Conservation (phyloP, 257 asterid species). For the Apocynum venetum region DNA sequence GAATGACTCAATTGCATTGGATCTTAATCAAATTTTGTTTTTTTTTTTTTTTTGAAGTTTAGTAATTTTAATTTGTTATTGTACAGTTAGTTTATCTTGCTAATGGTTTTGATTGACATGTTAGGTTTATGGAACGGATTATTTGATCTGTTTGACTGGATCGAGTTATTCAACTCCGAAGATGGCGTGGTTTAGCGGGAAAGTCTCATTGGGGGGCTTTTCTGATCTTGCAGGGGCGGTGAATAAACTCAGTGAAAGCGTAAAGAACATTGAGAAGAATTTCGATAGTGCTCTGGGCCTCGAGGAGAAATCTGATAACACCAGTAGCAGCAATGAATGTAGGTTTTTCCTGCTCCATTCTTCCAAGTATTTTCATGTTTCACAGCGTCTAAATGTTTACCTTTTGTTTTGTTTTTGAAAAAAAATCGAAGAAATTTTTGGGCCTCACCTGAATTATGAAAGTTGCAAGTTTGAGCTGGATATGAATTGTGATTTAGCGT, state of each 20-base stretch:
- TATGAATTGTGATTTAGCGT: background rate
- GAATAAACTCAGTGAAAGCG: constrained; percentile 94
- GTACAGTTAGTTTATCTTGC: constrained; percentile 3
- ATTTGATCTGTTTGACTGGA: constrained; percentile 14
- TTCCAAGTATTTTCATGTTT: background rate
- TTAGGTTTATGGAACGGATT: constrained; percentile 24
- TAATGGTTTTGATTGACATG: constrained; percentile 8
- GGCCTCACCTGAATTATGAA: background rate
- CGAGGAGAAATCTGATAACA: constrained; percentile 63
- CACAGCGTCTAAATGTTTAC: background rate
- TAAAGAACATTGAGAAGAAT: constrained; percentile 91
- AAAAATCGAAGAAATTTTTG: background rate
- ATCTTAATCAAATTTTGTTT: background rate
- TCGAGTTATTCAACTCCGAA: constrained; percentile 12
- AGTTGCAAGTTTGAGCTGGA: background rate
- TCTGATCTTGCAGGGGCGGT: constrained; percentile 94
- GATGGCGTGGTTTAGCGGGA: constrained; percentile 95
- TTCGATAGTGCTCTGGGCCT: constrained; percentile 95
- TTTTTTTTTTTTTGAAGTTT: background rate
- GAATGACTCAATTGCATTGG: constrained; percentile 1
- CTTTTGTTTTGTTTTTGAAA: background rate
- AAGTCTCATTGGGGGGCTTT: constrained; percentile 70
- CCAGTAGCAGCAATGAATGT: constrained; percentile 56
- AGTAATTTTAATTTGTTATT: background rate
- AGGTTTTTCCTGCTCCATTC: constrained; percentile 12